phyloP scores from a whole-genome alignment of 768 basidiomycete genomes.

The Mycena chlorophos region DNA sequence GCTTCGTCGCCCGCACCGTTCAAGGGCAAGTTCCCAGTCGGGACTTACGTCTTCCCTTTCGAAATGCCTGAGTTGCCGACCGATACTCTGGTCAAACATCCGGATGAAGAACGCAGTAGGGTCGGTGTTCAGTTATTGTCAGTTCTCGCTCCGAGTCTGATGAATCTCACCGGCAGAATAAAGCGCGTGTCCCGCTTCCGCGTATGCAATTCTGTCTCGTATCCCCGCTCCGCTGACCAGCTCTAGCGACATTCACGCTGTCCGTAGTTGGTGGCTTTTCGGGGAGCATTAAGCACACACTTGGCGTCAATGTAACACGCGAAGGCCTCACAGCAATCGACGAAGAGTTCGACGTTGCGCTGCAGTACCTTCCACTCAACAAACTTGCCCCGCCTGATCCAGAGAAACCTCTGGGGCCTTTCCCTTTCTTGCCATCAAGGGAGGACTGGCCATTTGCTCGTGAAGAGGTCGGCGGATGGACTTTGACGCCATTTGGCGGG shows the following conservation, averaged over 20 bases:
- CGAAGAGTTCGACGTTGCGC: constrained; percentile 11
- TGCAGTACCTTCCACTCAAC: constrained; percentile 19
- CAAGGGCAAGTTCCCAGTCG: constrained; percentile 14
- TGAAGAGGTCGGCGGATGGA: constrained; percentile 19
- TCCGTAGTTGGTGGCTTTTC: constrained; percentile 1
- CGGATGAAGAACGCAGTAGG: constrained; percentile 2
- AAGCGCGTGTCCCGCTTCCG: constrained; percentile 15
- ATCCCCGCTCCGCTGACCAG: no score
- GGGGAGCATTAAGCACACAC: constrained; percentile 10
- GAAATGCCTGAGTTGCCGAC: constrained; percentile 12
- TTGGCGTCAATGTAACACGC: constrained; percentile 14
- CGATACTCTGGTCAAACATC: constrained; percentile 14
- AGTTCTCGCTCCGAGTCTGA: neutral
- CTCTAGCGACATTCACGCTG: constrained; percentile 10
- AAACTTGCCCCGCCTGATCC: neutral
- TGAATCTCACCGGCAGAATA: constrained; percentile 9
- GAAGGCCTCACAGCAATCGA: constrained; percentile 14
- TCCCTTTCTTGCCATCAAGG: constrained; percentile 16
- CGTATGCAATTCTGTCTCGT: constrained; percentile 6
- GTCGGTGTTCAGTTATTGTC: neutral
- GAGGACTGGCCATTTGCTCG: constrained; percentile 21
- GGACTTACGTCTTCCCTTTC: constrained; percentile 17
- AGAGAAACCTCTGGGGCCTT: constrained; percentile 6
- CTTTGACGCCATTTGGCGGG: constrained; percentile 19
- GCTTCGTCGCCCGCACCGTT: neutral